Base-by-base conservation (phyloP, 305 asterid species). In the Fraxinus nigra region DNA sequence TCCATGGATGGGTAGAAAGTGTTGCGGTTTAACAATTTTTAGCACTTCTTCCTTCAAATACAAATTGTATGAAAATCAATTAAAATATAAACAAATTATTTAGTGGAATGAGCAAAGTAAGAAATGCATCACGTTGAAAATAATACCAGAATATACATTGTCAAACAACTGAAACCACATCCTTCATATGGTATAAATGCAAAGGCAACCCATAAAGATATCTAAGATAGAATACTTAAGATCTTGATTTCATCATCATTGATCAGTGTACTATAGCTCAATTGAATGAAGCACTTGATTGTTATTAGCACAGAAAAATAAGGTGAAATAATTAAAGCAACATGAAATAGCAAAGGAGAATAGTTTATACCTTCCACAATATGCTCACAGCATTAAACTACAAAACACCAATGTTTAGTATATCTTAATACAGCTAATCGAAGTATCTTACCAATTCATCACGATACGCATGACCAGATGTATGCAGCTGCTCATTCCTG, bases 381-480 rank as follows among this genome's bases (percentile, higher is more conserved):
- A 34, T 70, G 51, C 48, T 51, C 82, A 69, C 77, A 75, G 72
- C 56, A 78, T 22, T 61, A 43, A 24, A 82, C 33, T 67, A 79
- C 34, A 84, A 63, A 72, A 54, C 37, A 77, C 20, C 40, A 69
- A 48, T 28, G 34, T 46, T 56, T 59, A 16, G 18, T 35, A 37
- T 76, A 38, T 38, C 78, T 75, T 16, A 73, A 83, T 51, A 6
- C 51, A 78, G 56, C 75, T 74, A 46, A n/a, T 43, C 67, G 72
- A 82, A 85, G 73, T 82, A 80, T 77, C 91, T 86, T 89, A 97
- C 99, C 96, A 97, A 87, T 90, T 97, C 99, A 76, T 93, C 99
- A 74, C 98, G 97, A 90, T 97, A 90, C 79, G 92, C 99, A 92
- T 97, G 99, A 79, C 99, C 99, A 79, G 99, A 97, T 79, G 99